phyloP scores from a whole-genome alignment of 1,284 basidiomycete genomes.

The Microbotryomycetes sp. region DNA sequence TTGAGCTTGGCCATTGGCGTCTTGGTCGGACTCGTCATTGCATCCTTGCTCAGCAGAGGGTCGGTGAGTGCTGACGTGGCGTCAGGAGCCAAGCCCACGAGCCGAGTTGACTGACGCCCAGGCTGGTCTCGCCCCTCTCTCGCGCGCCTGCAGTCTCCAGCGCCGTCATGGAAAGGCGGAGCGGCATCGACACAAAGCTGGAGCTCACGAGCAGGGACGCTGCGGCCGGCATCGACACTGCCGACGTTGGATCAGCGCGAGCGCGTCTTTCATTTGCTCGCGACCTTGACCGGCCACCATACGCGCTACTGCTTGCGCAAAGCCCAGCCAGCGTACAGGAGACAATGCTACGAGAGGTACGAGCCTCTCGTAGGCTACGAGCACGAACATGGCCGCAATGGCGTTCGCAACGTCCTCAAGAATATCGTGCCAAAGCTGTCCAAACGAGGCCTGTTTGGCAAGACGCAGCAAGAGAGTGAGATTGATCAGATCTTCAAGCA shows the following conservation, averaged over 20 bases:
- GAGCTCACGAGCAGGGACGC: background rate
- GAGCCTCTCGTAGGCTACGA: constrained; percentile 69
- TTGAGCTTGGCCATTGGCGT: constrained; percentile 23
- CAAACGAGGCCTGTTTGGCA: constrained; percentile 19
- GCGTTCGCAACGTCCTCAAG: constrained; percentile 16
- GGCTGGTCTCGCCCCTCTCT: background rate
- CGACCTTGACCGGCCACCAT: constrained; percentile 76
- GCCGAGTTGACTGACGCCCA: too few species aligned
- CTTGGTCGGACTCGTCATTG: constrained; percentile 25
- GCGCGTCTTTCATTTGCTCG: constrained; percentile 75
- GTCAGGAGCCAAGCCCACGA: too few species aligned
- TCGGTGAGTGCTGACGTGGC: constrained; percentile 8
- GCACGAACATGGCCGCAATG: constrained; percentile 35
- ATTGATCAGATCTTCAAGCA: constrained; percentile 38
- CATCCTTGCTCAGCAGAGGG: constrained; percentile 14
- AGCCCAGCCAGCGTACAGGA: constrained; percentile 70
- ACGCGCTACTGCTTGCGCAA: constrained; percentile 80
- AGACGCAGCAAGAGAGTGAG: constrained; percentile 37
- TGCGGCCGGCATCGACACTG: constrained; percentile 9
- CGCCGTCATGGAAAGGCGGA: constrained; percentile 28
- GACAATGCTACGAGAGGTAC: constrained; percentile 79
- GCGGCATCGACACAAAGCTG: constrained; percentile 19
- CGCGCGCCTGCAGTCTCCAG: background rate
- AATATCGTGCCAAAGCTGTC: constrained; percentile 29
- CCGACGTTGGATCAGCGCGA: constrained; percentile 58